phyloP scores from a whole-genome alignment of 768 basidiomycete genomes.

The Termitomyces sp. region DNA sequence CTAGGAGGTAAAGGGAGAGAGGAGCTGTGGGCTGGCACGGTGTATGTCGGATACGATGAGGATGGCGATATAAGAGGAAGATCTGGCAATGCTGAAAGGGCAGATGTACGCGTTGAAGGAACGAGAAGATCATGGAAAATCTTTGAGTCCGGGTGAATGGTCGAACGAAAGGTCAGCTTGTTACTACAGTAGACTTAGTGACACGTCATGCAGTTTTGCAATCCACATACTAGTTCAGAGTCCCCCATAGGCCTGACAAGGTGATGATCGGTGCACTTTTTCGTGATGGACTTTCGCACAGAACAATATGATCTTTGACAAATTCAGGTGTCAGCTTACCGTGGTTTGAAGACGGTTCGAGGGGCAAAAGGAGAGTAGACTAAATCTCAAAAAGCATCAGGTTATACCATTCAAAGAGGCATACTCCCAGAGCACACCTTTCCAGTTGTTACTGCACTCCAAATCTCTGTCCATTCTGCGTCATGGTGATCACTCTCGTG shows the following conservation, averaged over 20 bases:
- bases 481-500: conserved; percentile 40
- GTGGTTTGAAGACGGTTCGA: conserved; percentile 47
- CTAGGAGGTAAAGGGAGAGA: conserved; percentile 47
- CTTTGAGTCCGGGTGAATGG: conserved; percentile 36
- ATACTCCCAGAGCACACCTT: conserved; percentile 44
- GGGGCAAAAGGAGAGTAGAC: conserved; percentile 79
- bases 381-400: conserved; percentile 24
- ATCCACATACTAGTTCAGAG: conserved; percentile 48
- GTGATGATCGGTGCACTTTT: conserved; percentile 58
- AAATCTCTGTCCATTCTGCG: conserved; percentile 69
- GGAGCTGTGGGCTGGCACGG: conserved; percentile 37
- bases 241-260: conserved; percentile 79
- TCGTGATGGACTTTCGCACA: conserved; percentile 50
- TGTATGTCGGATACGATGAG: conserved; percentile 42
- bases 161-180: conserved; percentile 38
- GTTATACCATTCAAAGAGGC: neutral
- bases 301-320: conserved; percentile 76
- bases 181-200: conserved; percentile 22
- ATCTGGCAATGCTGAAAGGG: conserved; percentile 42
- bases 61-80: conserved; percentile 38
- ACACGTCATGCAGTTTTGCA: neutral
- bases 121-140: conserved; percentile 32
- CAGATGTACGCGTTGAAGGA: conserved; percentile 26
- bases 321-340: conserved; percentile 67
- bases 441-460: conserved; percentile 54